Base-by-base conservation (phyloP, 768 basidiomycete species). In the Cyclocybe cylindracea region DNA sequence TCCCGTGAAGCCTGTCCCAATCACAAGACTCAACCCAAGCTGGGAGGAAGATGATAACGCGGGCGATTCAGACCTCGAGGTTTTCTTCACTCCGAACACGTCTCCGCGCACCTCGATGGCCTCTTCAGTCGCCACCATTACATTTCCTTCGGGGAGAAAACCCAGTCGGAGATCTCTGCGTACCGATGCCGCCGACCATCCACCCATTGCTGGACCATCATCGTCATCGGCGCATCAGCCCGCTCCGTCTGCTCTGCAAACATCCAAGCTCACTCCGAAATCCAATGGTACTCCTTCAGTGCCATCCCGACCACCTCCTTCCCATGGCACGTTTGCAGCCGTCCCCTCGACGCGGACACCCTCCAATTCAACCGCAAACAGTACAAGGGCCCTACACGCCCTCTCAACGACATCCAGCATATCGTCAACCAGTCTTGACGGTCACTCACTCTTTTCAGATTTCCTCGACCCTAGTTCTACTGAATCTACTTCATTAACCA, bases 81-180 rank as follows among this genome's bases (percentile, higher is more conserved):
- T 78, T 19, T 89, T 84, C 66, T 89, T 83, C 64, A 89, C 86
- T 1, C 84, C 85, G 13, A 70, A 74, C 52, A 70, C 79, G 10
- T 80, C 83, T 5, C 84, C 84, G 13, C 70, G 77, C 33, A 70
- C 76, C 3, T 82, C 82, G 5, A 70, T 77, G 62, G 66, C 69
- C 9, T 72, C 78, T 6, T 62, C 68, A 1, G 51, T 54, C 14
- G 49, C 53, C 6, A 59, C 71, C 48, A 60, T 66, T 50, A 63
- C 65, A 47, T 61, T 64, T 54, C 58, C 65, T 39, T 41, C 56
- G 3, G 48, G 56, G 7, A 54, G 68, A 24, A 63, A 62, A 51
- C 58, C 60, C n/a, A 69, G 64, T 44, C 62, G 58, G 35, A 59
- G 48, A 43, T 69, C 56, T 24, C 53, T 60, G 50, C 66, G 40